These are phyloP conservation scores for Brettanomyces custersianus DNA, from an alignment of 805 yeast genomes.

Conservation along the genomic window DNA sequence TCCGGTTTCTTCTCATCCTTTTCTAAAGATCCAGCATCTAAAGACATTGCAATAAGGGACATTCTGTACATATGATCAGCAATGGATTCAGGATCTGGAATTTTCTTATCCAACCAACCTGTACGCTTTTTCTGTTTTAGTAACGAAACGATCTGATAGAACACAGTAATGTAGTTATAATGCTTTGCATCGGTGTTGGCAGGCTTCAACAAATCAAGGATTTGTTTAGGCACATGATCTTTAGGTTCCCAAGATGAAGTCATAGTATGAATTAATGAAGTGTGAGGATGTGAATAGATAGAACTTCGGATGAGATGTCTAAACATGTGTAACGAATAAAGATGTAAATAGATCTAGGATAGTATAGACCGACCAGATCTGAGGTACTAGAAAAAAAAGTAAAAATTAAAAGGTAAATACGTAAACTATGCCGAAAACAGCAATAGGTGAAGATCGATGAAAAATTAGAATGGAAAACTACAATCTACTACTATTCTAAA, in stretches of 20 bases:
- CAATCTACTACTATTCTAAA: too few species aligned
- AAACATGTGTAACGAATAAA: too few species aligned
- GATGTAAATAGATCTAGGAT: too few species aligned
- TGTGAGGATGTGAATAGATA: not conserved
- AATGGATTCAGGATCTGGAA: conserved; percentile 55
- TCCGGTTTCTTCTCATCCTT: conserved; percentile 26
- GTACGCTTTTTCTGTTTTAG: conserved; percentile 80
- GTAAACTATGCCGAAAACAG: too few species aligned
- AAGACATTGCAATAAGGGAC: conserved; percentile 71
- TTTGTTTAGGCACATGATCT: conserved; percentile 31
- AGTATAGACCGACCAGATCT: too few species aligned
- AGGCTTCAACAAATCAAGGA: conserved; percentile 23
- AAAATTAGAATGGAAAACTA: too few species aligned
- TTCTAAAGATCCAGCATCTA: conserved; percentile 27
- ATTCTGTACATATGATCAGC: conserved; percentile 96
- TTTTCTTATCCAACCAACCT: conserved; percentile 80
- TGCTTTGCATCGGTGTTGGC: conserved; percentile 5
- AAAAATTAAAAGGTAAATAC: too few species aligned
- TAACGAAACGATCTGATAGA: conserved; percentile 53
- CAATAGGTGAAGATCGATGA: too few species aligned
- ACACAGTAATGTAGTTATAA: conserved; percentile 24
- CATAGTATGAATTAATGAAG: conserved; percentile 2
- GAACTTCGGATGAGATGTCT: not conserved
- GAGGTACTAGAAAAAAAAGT: too few species aligned
- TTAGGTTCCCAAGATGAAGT: conserved; percentile 36